Base-by-base conservation (phyloP, 371 early-diverging fungal genomes). In the Batrachochytrium dendrobatidis region DNA sequence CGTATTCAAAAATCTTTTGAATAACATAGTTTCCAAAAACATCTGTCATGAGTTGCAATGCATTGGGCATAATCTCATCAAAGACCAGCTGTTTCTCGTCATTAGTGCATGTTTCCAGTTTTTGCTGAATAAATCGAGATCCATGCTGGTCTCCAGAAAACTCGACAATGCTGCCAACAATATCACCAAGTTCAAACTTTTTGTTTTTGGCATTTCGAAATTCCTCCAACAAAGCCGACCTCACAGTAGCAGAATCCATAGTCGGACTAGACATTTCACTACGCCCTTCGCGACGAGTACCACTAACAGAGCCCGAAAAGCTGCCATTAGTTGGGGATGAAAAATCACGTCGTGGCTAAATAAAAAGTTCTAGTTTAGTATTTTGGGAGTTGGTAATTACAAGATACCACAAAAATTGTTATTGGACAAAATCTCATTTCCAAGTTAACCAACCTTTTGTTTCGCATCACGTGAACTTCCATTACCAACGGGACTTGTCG, bases 1-100 rank as follows among this genome's bases (percentile, higher is more conserved):
- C 95, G 66, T 93, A 90, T 73, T 96, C 96, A 79, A 99, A 96
- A 68, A 99, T 94, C 80, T 99, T 99, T 79, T 99, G 99, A 51
- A 99, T 87, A 45, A 99, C 99, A 69, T 99, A 99, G 80, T 99
- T 99, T 49, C 99, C 99, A 87, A 99, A 99, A 1, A 99, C 96
- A 71, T 99, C 99, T 0, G 94, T 93, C 91, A 94, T 96, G 44
- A 99, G 78, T 57, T 95, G 94, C 34, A 94, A 74, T 0, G 94
- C 86, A 60, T 89, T 86, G 6, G 96, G 94, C 39, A 88, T 74
- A 28, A 99, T 91, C 74, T 98, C 95, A 28, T 92, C 86, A 80
- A 99, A 99, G 17, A 99, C 96, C 68, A 93, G 81, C 60, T 89
- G 87, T 77, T 94, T 94, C 63, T 99, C 98, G 49, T 95, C 95